Evolutionary conservation across 108 stramenopile genomes (phyloP), one percentile per base, ranked within the genome.

Genomic region (Fistulifera pelliculosa): DNA sequence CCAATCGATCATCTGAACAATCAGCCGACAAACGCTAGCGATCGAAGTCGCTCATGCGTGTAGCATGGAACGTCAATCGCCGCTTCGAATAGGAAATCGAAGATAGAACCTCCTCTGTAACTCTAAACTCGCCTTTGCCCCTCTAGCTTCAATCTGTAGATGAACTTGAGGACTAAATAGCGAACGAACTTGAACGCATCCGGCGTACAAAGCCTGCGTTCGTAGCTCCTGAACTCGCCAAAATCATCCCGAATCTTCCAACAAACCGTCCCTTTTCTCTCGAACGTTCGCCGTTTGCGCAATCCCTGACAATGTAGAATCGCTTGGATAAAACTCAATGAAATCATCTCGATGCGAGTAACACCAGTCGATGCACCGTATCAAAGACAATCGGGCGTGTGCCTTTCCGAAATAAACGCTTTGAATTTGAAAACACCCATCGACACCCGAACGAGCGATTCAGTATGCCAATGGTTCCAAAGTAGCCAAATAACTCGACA

Each of bases 311-410:
- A 60, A 24, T 3, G n/a, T 2, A 1, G 27, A 31, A 35, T 60
- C 18, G 12, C 27, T 23, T 1, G 14, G 49, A 14, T 6, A 6
- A 41, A 24, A 23, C 6, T 31, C 39, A 41, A 54, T 28, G 41
- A 62, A 62, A 58, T 58, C 57, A 47, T 19, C 15, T 3, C 14
- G 42, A 47, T 47, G 19, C 8, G 44, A 7, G 57, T 58, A 43
- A 58, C 41, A 18, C 24, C 27, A 16, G 47, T 16, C 10, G 57
- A 27, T 50, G 57, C 57, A 5, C 57, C 57, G 57, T 58, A 48
- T 58, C 57, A 18, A 55, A 55, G 8, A 38, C 19, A 21, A 55
- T 35, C 2, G 50, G 21, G 6, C n/a, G n/a, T n/a, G 31, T 35
- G 8, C 8, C 31, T 6, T 35, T 35, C 31, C 31, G 8, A 35